Evolutionary conservation across 2,329 filamentous ascomycete species (phyloP).

Genomic region (Pyrenophora tritici-repentis): DNA sequence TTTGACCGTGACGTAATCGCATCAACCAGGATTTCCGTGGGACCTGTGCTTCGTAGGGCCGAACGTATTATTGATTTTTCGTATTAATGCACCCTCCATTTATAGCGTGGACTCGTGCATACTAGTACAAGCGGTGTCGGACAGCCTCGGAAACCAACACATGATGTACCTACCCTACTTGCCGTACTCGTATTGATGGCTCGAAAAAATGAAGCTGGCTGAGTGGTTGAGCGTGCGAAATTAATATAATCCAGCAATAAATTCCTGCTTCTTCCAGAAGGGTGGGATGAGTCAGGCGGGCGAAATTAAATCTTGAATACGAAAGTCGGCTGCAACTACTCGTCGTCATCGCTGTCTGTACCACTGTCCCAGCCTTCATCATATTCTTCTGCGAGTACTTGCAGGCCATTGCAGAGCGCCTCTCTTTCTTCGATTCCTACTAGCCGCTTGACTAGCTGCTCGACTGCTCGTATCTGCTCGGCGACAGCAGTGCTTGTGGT

Average conservation of each 20-base stretch:
- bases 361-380: slow-evolving; percentile 85
- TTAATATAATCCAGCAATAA: background rate
- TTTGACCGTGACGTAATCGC: too few relatives aligned
- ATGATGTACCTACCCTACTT: background rate
- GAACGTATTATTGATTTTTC: slow-evolving; percentile 24
- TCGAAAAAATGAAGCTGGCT: background rate
- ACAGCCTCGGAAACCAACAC: slow-evolving; percentile 8
- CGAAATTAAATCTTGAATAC: background rate
- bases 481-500: slow-evolving; percentile 78
- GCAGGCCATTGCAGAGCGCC: slow-evolving; percentile 76
- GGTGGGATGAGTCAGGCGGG: background rate
- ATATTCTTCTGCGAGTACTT: slow-evolving; percentile 84
- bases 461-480: slow-evolving; percentile 67
- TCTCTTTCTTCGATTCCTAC: slow-evolving; percentile 81
- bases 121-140: slow-evolving; percentile 6
- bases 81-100: slow-evolving; percentile 19
- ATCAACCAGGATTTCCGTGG: too few relatives aligned
- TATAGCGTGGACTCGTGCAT: slow-evolving; percentile 28
- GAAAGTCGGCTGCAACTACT: slow-evolving; percentile 42
- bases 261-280: background rate
- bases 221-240: background rate
- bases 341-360: slow-evolving; percentile 66
- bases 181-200: background rate
- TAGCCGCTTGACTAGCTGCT: slow-evolving; percentile 65
- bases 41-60: background rate